Percentiles rank a stretch among this genome's conserved stretches.
Conservation (phyloP, 805 yeast genomes). For the Priceomyces castillae region DNA sequence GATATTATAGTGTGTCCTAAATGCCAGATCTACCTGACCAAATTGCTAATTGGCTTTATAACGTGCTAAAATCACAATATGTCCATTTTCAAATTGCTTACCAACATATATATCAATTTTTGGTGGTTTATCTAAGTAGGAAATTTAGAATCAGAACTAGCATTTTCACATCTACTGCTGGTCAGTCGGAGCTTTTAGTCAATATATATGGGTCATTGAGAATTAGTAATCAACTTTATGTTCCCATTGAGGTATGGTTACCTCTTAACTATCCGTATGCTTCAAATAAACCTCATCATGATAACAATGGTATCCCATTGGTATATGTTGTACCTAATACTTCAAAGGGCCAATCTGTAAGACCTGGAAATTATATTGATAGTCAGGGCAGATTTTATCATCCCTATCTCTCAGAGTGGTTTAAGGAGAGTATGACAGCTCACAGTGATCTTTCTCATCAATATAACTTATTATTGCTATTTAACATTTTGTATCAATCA, state of each 20-base stretch:
- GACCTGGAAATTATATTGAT: constrained; percentile 67
- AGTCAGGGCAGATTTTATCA: constrained; percentile 69
- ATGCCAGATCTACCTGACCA: constrained; percentile 28
- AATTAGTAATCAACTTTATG: constrained; percentile 17
- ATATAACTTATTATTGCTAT: constrained; percentile 25
- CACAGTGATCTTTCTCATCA: constrained; percentile 7
- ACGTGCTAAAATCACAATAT: constrained; percentile 52
- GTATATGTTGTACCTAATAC: constrained; percentile 59
- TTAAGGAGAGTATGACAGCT: constrained; percentile 11
- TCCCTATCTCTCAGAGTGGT: constrained; percentile 67
- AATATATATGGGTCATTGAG: constrained; percentile 61
- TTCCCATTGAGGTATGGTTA: constrained; percentile 72
- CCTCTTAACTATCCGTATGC: constrained; percentile 66
- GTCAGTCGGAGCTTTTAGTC: constrained; percentile 57
- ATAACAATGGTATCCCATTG: constrained; percentile 51
- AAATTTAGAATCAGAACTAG: constrained; percentile 67
- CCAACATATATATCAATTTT: constrained; percentile 56
- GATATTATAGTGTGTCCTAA: background rate
- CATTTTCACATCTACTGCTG: constrained; percentile 48
- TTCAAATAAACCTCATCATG: constrained; percentile 9
- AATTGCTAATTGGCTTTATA: constrained; percentile 39
- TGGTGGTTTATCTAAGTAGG: constrained; percentile 43
- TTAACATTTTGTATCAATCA: background rate
- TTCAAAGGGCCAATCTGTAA: constrained; percentile 36
- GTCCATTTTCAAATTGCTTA: constrained; percentile 55